A percentile compares a stretch with the other conserved stretches of the same genome.
Conservation (phyloP, 331 rosid genomes). For the Quercus lobata region DNA sequence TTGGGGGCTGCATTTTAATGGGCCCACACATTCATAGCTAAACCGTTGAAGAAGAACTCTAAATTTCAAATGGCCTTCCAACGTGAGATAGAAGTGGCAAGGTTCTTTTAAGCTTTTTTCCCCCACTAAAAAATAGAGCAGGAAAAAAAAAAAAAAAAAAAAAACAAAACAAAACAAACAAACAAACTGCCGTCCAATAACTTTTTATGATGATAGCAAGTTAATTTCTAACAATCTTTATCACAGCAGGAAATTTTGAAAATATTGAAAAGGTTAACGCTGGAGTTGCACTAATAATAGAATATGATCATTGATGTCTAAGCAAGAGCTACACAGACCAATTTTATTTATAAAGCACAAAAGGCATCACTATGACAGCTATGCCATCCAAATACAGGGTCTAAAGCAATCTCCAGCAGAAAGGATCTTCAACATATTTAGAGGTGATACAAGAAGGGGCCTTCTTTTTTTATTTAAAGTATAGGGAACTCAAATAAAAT, state of each 20-base stretch:
- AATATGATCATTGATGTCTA: neutral
- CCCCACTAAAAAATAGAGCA: no score
- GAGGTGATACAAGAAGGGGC: neutral
- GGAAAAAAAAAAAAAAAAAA: neutral
- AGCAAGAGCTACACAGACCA: neutral
- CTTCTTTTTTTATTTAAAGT: neutral
- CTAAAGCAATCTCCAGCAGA: neutral
- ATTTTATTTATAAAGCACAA: neutral
- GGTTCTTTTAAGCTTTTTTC: neutral
- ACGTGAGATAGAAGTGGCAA: neutral
- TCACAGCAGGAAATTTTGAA: neutral
- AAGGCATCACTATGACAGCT: neutral
- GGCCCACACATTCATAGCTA: neutral
- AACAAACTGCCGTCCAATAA: neutral
- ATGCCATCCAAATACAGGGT: slow-evolving; percentile 13
- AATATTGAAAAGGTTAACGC: neutral
- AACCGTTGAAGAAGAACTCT: neutral
- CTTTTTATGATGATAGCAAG: neutral
- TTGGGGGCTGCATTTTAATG: neutral
- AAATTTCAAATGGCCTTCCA: neutral
- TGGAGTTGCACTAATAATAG: neutral
- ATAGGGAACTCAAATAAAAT: neutral
- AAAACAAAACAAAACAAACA: neutral
- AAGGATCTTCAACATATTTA: neutral
- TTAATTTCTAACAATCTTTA: neutral